Percentiles rank a stretch among this genome's conserved stretches.
Evolutionary conservation across 148 eudicot species (phyloP).

Genomic region (Salicornia ramosissima): DNA sequence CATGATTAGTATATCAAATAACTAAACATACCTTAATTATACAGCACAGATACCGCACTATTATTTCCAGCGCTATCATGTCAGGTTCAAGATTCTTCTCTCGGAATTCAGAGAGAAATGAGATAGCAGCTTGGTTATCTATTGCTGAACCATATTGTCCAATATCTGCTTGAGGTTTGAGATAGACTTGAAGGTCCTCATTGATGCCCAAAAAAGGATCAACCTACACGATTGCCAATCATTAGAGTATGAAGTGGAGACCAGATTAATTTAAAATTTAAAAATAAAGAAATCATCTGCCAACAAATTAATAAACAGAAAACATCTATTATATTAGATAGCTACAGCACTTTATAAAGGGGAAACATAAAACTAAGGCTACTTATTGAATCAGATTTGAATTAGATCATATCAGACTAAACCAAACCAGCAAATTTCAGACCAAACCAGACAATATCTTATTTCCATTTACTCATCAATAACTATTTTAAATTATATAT

Average conservation of each 20-base stretch:
- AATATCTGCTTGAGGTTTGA: conserved; percentile 53
- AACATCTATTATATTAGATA: too few species aligned
- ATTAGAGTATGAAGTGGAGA: neutral
- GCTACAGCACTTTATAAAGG: neutral
- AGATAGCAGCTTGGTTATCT: conserved; percentile 59
- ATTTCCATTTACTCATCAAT: too few species aligned
- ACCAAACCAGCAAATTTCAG: too few species aligned
- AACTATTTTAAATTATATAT: too few species aligned
- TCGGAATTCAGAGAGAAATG: conserved; percentile 39
- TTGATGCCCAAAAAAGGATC: conserved; percentile 71
- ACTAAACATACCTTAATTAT: conserved; percentile 44
- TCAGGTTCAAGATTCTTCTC: conserved; percentile 46
- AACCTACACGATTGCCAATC: conserved; percentile 36
- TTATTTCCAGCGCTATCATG: conserved; percentile 36
- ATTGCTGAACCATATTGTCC: conserved; percentile 48
- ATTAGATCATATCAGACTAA: too few species aligned
- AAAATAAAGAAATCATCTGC: too few species aligned
- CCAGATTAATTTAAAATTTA: neutral
- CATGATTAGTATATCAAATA: neutral
- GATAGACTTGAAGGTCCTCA: conserved; percentile 68
- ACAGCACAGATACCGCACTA: conserved; percentile 49
- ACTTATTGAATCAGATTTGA: too few species aligned
- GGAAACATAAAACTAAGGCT: too few species aligned
- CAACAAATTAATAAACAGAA: neutral
- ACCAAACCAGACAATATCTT: too few species aligned